phyloP scores from a whole-genome alignment of 2,329 filamentous ascomycete genomes.

The Fusarium sp. region DNA sequence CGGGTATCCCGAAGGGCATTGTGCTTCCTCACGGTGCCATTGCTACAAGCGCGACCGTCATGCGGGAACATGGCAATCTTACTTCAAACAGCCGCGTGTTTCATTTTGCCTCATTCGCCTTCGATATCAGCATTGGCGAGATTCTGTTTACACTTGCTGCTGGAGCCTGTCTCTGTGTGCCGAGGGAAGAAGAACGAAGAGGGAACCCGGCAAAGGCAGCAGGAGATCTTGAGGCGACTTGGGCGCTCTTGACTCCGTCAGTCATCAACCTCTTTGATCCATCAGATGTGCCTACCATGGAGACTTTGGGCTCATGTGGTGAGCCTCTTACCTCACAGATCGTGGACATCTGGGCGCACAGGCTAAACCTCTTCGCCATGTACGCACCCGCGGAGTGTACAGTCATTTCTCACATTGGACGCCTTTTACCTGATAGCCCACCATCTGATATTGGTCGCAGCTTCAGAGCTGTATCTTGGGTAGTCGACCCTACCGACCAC shows the following conservation, averaged over 20 bases:
- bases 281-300: neutral
- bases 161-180: neutral
- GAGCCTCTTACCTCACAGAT: slow-evolving; percentile 3
- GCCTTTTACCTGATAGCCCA: neutral
- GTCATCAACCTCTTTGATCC: slow-evolving; percentile 9
- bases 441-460: neutral
- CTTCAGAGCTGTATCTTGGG: neutral
- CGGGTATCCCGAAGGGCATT: neutral
- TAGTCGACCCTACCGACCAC: neutral
- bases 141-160: slow-evolving; percentile 7
- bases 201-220: neutral
- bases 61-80: neutral
- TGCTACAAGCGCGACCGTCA: neutral
- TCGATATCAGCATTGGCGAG: slow-evolving; percentile 9
- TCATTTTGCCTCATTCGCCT: slow-evolving; percentile 11
- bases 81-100: neutral
- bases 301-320: neutral
- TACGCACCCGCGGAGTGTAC: slow-evolving; percentile 6
- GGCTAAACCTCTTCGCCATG: neutral
- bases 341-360: neutral
- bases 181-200: neutral
- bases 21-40: slow-evolving; percentile 1
- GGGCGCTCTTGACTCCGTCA: slow-evolving; percentile 4
- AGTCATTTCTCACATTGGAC: slow-evolving; percentile 1
- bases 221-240: neutral